phyloP scores from a whole-genome alignment of 495 filamentous ascomycete species.

The Aspergillus panamensis region DNA sequence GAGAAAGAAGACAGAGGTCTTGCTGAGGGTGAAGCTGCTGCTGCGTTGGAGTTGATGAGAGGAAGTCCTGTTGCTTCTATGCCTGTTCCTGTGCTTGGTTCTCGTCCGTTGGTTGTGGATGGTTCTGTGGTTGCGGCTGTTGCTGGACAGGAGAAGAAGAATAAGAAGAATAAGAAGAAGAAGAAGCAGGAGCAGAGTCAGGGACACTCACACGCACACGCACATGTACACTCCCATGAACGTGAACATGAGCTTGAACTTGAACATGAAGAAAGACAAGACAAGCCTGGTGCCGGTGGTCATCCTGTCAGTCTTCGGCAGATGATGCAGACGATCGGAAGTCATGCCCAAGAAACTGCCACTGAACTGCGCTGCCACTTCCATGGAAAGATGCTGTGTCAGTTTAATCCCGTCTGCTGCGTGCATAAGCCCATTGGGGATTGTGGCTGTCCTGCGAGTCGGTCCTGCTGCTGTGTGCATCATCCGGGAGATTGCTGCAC shows the following conservation, averaged over 20 bases:
- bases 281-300: background rate
- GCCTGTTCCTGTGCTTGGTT: background rate
- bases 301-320: background rate
- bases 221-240: too few relatives aligned
- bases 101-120: background rate
- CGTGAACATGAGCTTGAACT: too few relatives aligned
- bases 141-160: background rate
- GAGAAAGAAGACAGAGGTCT: background rate
- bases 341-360: too few relatives aligned
- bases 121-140: background rate
- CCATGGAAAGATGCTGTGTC: slow-evolving; percentile 14
- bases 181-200: background rate
- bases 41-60: background rate
- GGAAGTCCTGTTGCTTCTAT: background rate
- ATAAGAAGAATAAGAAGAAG: background rate
- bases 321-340: too few relatives aligned
- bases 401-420: slow-evolving; percentile 19
- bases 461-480: slow-evolving; percentile 24
- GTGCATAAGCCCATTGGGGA: slow-evolving; percentile 12
- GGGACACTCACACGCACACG: too few relatives aligned
- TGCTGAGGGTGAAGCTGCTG: background rate
- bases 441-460: slow-evolving; percentile 16
- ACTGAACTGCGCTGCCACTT: slow-evolving; percentile 1
- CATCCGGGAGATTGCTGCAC: slow-evolving; percentile 24
- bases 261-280: background rate